Evolutionary conservation across 73 alveolate genomes (phyloP).

Genomic region (Paramecium pentaurelia): DNA sequence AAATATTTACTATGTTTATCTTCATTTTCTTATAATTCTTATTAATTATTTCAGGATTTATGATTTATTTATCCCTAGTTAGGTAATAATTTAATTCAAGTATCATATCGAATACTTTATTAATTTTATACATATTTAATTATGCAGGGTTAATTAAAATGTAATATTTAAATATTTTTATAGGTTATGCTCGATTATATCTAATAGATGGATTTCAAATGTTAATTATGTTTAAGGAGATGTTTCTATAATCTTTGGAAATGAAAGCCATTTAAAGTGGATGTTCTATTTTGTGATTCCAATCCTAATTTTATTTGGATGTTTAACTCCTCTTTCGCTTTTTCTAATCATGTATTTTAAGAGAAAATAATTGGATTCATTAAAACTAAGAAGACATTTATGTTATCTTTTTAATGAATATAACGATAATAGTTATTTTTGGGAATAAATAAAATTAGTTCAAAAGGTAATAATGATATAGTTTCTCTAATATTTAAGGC

Average conservation of each 20-base stretch:
- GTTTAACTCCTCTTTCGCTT: neutral
- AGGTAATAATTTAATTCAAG: neutral
- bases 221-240: neutral
- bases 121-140: neutral
- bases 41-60: neutral
- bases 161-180: neutral
- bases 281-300: neutral
- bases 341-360: neutral
- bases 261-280: neutral
- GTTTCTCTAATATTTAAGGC: too few relatives aligned
- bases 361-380: neutral
- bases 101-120: neutral
- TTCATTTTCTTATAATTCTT: neutral
- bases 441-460: neutral
- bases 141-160: neutral
- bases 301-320: neutral
- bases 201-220: neutral
- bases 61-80: neutral
- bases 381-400: neutral
- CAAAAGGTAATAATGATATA: neutral
- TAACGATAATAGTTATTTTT: neutral
- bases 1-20: neutral
- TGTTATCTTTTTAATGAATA: neutral
- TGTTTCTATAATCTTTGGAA: neutral
- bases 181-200: neutral